Evolutionary conservation across 2,329 filamentous ascomycete species (phyloP).

Genomic region (Dactylonectria estremocensis): DNA sequence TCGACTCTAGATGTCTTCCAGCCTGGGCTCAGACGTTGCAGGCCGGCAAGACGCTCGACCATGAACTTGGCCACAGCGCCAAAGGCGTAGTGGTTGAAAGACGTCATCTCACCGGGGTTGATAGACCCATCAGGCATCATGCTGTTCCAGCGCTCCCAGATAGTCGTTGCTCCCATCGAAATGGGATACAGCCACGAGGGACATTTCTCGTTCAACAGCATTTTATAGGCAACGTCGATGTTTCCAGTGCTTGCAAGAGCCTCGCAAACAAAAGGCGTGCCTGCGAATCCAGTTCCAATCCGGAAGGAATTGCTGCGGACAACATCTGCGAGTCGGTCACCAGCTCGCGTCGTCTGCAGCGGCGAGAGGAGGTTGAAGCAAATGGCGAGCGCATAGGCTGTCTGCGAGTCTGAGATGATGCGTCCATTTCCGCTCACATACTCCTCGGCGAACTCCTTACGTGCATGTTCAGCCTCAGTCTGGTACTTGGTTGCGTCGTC

Average conservation of each 20-base stretch:
- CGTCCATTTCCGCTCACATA: conserved; percentile 44
- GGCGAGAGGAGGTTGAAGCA: conserved; percentile 39
- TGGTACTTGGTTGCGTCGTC: conserved; percentile 32
- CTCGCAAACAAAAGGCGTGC: conserved; percentile 55
- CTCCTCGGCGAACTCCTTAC: conserved; percentile 36
- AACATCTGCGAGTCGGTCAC: conserved; percentile 34
- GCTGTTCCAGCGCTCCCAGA: conserved; percentile 61
- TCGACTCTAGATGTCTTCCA: conserved; percentile 44
- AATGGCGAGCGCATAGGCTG: conserved; percentile 42
- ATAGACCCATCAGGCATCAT: conserved; percentile 55
- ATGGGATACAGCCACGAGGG: conserved; percentile 59
- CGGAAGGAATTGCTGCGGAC: conserved; percentile 39
- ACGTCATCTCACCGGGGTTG: conserved; percentile 59
- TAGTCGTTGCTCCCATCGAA: conserved; percentile 57
- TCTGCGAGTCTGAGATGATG: conserved; percentile 43
- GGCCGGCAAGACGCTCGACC: conserved; percentile 46
- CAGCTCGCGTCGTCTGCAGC: conserved; percentile 25
- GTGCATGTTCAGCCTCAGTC: conserved; percentile 31
- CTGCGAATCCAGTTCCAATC: conserved; percentile 52
- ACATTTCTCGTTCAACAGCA: conserved; percentile 54
- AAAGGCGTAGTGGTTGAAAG: conserved; percentile 60
- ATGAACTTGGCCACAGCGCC: conserved; percentile 58
- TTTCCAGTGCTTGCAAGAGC: conserved; percentile 37
- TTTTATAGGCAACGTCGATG: conserved; percentile 51
- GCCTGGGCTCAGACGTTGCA: conserved; percentile 41